A percentile compares a stretch with the other conserved stretches of the same genome.
Evolutionary conservation across 257 asterid species (phyloP).

Genomic region (Orobanche coerulescens): DNA sequence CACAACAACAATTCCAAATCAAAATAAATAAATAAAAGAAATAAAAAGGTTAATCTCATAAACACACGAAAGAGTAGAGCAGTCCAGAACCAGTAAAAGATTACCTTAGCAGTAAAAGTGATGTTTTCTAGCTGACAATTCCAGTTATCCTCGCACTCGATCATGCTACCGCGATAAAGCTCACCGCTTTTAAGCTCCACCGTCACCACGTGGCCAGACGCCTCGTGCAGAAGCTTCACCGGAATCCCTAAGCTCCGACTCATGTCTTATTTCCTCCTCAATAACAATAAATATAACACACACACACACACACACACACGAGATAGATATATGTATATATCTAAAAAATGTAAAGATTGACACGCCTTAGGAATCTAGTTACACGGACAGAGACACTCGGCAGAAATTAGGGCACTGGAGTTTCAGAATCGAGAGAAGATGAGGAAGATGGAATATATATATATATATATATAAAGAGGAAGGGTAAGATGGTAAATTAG

Average conservation of each 20-base stretch:
- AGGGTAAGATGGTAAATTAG: conserved; percentile 13
- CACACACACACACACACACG: no score
- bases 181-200: conserved; percentile 94
- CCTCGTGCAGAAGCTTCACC: conserved; percentile 97
- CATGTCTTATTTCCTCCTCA: conserved; percentile 44
- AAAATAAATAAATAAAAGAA: not conserved
- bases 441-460: not conserved
- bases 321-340: not conserved
- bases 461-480: not conserved
- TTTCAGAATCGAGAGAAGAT: no score
- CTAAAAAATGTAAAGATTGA: not conserved
- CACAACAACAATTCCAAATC: not conserved
- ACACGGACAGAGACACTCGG: not conserved
- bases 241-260: conserved; percentile 91
- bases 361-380: not conserved
- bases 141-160: conserved; percentile 63
- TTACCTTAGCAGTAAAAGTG: conserved; percentile 53
- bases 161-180: conserved; percentile 89
- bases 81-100: not conserved
- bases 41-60: not conserved
- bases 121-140: conserved; percentile 53
- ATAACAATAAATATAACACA: no score
- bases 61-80: not conserved
- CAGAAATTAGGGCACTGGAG: conserved; percentile 27
- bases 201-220: conserved; percentile 85